These are phyloP conservation scores for Colletotrichum liriopes DNA, from an alignment of 2,329 filamentous ascomycete species.

Conservation along the genomic window DNA sequence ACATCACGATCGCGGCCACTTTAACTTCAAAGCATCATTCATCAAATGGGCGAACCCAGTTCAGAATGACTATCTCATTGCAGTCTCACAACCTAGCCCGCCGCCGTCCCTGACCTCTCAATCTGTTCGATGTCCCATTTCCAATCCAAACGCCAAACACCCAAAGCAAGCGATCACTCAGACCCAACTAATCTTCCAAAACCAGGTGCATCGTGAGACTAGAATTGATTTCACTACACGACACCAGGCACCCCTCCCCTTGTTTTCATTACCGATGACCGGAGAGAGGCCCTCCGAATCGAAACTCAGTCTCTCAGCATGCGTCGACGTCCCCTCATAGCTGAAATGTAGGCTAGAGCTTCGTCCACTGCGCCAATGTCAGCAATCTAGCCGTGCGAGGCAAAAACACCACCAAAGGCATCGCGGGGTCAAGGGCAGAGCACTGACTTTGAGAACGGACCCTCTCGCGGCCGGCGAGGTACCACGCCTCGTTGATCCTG, in stretches of 20 bases:
- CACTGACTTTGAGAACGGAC: constrained; percentile 35
- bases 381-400: not conserved
- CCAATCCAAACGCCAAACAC: not conserved
- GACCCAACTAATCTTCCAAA: no score
- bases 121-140: not conserved
- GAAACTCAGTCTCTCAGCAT: not conserved
- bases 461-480: constrained; percentile 31
- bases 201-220: not conserved
- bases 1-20: not conserved
- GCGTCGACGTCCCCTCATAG: constrained; percentile 3
- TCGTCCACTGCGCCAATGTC: constrained; percentile 34
- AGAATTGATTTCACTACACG: no score
- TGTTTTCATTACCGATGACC: not conserved
- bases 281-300: not conserved
- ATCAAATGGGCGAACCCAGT: not conserved
- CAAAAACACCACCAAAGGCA: not conserved
- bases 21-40: not conserved
- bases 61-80: not conserved
- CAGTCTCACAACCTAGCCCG: not conserved
- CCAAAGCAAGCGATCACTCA: not conserved
- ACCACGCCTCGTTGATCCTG: constrained; percentile 39
- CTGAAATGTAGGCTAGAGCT: constrained; percentile 39
- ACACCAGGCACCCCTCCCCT: not conserved
- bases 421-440: not conserved
- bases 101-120: not conserved